Base-by-base conservation (phyloP, 2,329 filamentous ascomycete species). In the Scedosporium dehoogii region DNA sequence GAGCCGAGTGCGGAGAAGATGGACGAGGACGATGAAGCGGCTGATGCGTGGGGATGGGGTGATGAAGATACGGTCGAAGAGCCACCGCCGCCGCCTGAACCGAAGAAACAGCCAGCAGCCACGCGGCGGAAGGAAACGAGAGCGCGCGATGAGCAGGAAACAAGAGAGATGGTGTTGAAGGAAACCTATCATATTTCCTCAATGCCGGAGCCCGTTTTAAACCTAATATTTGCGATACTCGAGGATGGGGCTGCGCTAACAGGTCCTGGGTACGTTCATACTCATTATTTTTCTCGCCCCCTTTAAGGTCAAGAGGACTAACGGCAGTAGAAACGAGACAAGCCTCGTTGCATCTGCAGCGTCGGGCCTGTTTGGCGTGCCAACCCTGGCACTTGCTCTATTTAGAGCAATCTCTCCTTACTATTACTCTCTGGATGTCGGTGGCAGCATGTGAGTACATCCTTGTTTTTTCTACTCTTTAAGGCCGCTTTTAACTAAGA, bases 111-210 rank as follows among this genome's bases (percentile, higher is more conserved):
- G 51, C 60, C 44, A 66, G 60, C 27, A 5, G 57, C 59, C 62
- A 64, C n/a, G 57, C 63, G 41, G 29, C 62, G 38, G 64, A 69
- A 48, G 61, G 69, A 38, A 53, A 68, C 6, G 68, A 73, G 33
- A 61, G 65, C 3, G n/a, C 48, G 44, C 48, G 59, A 51, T 64
- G 79, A 51, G 51, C 23, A 44, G 10, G 63, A 69, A 59, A 77
- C 79, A 7, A 80, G 85, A 62, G 89, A 94, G 70, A 76, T 97
- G 64, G 89, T 90, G 0, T 76, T 97, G 55, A 89, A 82, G 65
- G 94, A 99, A 74, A 89, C 83, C 1, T 99, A 96, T 73, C 90
- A 87, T 63, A 89, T 96, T 60, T 97, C 93, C 0, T 89, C 89
- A 2, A 88, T 97, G 72, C 93, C 94, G 0, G 87, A 91, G 64